phyloP scores from a whole-genome alignment of 225 moss, liverwort and hornwort species.

The Pseudoscleropodium purum region DNA sequence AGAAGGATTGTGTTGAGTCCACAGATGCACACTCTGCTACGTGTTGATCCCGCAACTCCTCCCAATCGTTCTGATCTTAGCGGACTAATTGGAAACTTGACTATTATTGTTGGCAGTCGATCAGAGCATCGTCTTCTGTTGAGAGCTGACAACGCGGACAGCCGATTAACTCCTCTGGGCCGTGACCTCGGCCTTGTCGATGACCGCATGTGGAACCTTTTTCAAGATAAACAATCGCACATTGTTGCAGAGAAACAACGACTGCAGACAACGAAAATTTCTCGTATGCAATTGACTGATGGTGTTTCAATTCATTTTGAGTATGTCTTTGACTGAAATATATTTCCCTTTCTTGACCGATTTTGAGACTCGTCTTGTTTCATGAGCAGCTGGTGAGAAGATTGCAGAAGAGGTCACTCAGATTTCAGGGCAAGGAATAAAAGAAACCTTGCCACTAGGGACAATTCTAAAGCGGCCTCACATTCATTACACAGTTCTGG shows the following conservation, averaged over 20 bases:
- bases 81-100: neutral
- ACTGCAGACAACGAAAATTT: conserved; percentile 57
- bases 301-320: neutral
- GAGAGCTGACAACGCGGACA: conserved; percentile 88
- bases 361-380: neutral
- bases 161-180: conserved; percentile 68
- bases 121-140: conserved; percentile 86
- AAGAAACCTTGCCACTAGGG: conserved; percentile 55
- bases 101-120: conserved; percentile 38
- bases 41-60: neutral
- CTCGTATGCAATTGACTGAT: conserved; percentile 27
- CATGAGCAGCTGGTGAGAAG: conserved; percentile 40
- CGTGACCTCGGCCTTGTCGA: conserved; percentile 67
- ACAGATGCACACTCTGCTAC: neutral
- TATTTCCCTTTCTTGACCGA: neutral
- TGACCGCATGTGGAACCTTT: conserved; percentile 81
- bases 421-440: conserved; percentile 69
- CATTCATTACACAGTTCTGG: conserved; percentile 71
- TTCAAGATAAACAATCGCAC: conserved; percentile 60
- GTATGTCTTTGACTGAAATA: neutral
- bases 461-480: conserved; percentile 74
- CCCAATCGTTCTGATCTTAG: neutral
- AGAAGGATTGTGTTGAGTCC: neutral
- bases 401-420: conserved; percentile 58
- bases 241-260: conserved; percentile 68